phyloP scores from a whole-genome alignment of 352 stramenopile genomes.

The Phytophthora cactorum region DNA sequence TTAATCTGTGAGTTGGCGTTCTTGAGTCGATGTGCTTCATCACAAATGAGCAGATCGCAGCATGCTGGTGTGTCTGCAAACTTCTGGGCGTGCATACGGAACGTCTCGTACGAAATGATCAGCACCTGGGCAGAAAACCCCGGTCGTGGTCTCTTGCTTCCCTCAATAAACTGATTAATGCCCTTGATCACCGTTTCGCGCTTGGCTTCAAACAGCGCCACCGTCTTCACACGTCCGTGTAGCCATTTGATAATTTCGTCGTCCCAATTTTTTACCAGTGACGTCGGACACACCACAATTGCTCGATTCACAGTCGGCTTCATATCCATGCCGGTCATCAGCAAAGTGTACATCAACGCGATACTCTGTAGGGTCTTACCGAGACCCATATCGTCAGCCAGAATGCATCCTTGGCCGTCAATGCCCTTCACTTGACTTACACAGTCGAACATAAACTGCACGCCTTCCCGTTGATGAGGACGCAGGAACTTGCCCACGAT shows the following conservation, averaged over 20 bases:
- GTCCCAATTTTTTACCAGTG: conserved; percentile 91
- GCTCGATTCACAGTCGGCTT: conserved; percentile 71
- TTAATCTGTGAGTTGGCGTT: conserved; percentile 97
- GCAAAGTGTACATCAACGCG: conserved; percentile 84
- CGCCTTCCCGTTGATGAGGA: conserved; percentile 96
- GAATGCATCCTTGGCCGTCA: conserved; percentile 85
- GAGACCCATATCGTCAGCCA: conserved; percentile 90
- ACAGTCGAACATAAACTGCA: conserved; percentile 98
- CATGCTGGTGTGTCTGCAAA: conserved; percentile 86
- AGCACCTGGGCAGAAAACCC: conserved; percentile 75
- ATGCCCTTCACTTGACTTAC: conserved; percentile 79
- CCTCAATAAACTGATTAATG: conserved; percentile 85
- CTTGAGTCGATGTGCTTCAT: conserved; percentile 99
- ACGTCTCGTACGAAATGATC: conserved; percentile 93
- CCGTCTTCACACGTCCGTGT: conserved; percentile 81
- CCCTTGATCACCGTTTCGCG: conserved; percentile 83
- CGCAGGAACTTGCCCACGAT: conserved; percentile 95
- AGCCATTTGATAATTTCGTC: conserved; percentile 92
- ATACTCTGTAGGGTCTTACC: conserved; percentile 91
- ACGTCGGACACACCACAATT: conserved; percentile 88
- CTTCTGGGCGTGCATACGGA: conserved; percentile 92
- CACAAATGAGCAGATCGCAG: conserved; percentile 98
- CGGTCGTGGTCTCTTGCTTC: conserved; percentile 64
- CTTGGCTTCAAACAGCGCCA: conserved; percentile 85
- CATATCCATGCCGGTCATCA: conserved; percentile 73